Conservation (phyloP, 768 basidiomycete genomes). For the Lyophyllum decastes region DNA sequence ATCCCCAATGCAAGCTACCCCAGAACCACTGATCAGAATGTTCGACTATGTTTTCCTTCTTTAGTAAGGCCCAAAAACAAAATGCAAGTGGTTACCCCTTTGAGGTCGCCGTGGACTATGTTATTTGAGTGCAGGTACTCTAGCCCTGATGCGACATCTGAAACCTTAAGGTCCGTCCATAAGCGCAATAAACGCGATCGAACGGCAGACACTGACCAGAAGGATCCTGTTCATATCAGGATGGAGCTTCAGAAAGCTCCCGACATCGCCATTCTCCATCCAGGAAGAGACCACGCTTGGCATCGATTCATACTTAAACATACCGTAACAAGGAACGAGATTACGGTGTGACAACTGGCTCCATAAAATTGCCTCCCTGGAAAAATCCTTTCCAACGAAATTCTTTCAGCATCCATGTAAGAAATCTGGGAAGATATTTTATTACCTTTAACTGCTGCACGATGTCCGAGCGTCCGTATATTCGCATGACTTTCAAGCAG, state of each 20-base stretch:
- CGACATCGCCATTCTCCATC: constrained; percentile 12
- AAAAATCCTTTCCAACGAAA: background rate
- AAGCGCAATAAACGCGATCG: background rate
- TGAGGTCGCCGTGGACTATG: constrained; percentile 12
- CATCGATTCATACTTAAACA: background rate
- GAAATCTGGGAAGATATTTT: background rate
- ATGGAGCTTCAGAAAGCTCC: background rate
- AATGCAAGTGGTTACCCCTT: constrained; percentile 3
- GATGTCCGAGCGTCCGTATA: too few relatives aligned
- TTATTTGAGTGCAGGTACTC: constrained; percentile 7
- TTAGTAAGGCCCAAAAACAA: too few relatives aligned
- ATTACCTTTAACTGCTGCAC: background rate
- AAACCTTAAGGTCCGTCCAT: background rate
- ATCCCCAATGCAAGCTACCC: background rate
- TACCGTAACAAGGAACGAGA: constrained; percentile 7
- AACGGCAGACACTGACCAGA: background rate
- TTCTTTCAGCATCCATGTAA: too few relatives aligned
- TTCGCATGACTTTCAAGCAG: background rate
- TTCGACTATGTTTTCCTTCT: background rate
- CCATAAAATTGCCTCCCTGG: constrained; percentile 4
- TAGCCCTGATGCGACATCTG: constrained; percentile 8
- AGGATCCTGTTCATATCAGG: background rate
- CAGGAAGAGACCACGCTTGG: constrained; percentile 8
- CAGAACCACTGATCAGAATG: background rate
- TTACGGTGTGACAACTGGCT: constrained; percentile 8